Percentiles rank a stretch among this genome's conserved stretches.
phyloP scores from a whole-genome alignment of 2,329 filamentous ascomycete species.

The Epichloe sibirici region DNA sequence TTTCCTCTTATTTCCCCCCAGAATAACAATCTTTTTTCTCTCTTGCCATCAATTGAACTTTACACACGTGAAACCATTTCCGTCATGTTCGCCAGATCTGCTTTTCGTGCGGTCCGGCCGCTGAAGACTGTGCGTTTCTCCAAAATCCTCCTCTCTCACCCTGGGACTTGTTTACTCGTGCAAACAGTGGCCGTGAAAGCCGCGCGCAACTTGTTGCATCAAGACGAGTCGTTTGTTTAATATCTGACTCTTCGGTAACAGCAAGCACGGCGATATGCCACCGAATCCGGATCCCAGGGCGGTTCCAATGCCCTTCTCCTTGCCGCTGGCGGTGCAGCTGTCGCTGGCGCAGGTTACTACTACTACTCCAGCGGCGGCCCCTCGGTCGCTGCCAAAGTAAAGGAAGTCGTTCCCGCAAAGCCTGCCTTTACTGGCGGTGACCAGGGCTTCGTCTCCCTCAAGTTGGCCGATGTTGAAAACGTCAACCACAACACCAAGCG shows the following conservation, averaged over 20 bases:
- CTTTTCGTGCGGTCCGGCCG: constrained; percentile 51
- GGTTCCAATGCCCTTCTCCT: constrained; percentile 49
- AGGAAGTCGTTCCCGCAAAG: constrained; percentile 27
- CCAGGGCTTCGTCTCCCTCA: constrained; percentile 76
- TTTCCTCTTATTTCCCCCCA: background rate
- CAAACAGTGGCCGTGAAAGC: background rate
- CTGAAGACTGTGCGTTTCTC: constrained; percentile 48
- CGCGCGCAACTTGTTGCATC: background rate
- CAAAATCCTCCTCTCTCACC: background rate
- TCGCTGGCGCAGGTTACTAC: constrained; percentile 44
- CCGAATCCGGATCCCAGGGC: constrained; percentile 39
- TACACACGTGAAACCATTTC: constrained; percentile 13
- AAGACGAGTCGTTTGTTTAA: background rate
- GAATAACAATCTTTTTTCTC: background rate
- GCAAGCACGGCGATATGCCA: constrained; percentile 54
- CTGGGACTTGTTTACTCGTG: background rate
- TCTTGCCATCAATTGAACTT: background rate
- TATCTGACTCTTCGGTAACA: constrained; percentile 13
- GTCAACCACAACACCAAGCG: constrained; percentile 95
- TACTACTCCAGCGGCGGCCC: constrained; percentile 43
- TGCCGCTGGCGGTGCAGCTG: constrained; percentile 44
- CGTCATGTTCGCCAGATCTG: constrained; percentile 56
- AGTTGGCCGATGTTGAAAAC: constrained; percentile 63
- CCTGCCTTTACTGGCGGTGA: constrained; percentile 67
- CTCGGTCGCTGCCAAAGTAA: constrained; percentile 41